Evolutionary conservation across 805 yeast species (phyloP).

Genomic region (Blastobotrys terrestris): DNA sequence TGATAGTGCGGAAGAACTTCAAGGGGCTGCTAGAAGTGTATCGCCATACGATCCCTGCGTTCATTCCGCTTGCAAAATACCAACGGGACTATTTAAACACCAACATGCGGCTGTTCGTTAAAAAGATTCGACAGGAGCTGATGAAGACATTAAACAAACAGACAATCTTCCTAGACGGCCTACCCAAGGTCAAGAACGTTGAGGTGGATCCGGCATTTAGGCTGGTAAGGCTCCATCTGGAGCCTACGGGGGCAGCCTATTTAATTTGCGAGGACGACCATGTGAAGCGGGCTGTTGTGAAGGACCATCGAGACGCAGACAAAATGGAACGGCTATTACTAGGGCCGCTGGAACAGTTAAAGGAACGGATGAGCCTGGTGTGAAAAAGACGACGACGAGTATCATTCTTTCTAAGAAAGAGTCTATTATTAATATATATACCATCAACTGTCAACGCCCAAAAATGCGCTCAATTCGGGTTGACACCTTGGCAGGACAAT

Average conservation of each 20-base stretch:
- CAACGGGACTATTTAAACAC: constrained; percentile 11
- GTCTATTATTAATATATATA: background rate
- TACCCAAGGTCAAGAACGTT: constrained; percentile 8
- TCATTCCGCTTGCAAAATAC: constrained; percentile 10
- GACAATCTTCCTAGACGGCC: constrained; percentile 77
- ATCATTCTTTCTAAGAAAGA: background rate
- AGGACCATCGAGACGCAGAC: background rate
- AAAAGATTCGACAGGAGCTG: constrained; percentile 35
- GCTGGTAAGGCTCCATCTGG: constrained; percentile 12
- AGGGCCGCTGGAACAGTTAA: background rate
- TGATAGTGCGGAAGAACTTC: constrained; percentile 11
- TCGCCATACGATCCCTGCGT: constrained; percentile 17
- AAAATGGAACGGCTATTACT: background rate
- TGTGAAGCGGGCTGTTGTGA: background rate
- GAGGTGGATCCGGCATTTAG: constrained; percentile 15
- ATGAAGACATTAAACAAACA: constrained; percentile 66
- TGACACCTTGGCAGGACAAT: constrained; percentile 5
- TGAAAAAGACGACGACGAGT: background rate
- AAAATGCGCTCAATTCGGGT: background rate
- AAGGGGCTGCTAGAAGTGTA: constrained; percentile 11
- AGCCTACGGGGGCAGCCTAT: constrained; percentile 2
- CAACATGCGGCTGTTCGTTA: constrained; percentile 13
- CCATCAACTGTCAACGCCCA: background rate
- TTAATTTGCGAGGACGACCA: constrained; percentile 9
- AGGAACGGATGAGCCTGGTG: background rate